Evolutionary conservation across 1,284 basidiomycete species (phyloP), one percentile per base, ranked within the genome.

Genomic region (Pterula multifida): DNA sequence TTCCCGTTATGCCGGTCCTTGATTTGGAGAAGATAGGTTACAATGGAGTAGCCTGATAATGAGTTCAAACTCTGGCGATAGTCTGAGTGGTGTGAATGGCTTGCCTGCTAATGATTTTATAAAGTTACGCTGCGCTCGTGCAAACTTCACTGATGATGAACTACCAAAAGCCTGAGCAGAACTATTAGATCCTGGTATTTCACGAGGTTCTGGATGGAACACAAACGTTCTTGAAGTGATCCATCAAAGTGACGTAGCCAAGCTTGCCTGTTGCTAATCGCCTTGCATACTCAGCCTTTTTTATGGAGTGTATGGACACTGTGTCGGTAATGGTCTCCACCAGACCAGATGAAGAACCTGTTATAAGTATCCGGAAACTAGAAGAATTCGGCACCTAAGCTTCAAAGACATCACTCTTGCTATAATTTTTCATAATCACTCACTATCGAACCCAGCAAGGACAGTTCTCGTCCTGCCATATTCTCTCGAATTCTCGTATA

Each of bases 1-100:
- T 98, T 99, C 45, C 96, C 96, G 60, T 99, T 99, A 63, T 99
- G 96, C 22, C 96, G 80, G 67, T 98, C 95, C 67, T 99, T 99
- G 67, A 99, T 90, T 70, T 98, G 96, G 2, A 99, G 77, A 21
- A 98, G 80, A 65, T 91, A 98, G 11, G 91, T 94, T 45, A 98
- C 84, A 54, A 98, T 75, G 1, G 92, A 96, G 65, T 98, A 98
- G 11, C 90, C 90, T 87, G 55, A 26, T 13, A 2, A 19, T 50
- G 13, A 11, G 21, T n/a, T n/a, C n/a, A n/a, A n/a, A n/a, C n/a
- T n/a, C n/a, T n/a, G n/a, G n/a, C 50, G 4, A 44, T 35, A 17
- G 21, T 36, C 35, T 25, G 28, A 47, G 49, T n/a, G 32, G 21
- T 17, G 21, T 26, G 21, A 17, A 13, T 9, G 21, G 55, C 67